Base-by-base conservation (phyloP, 768 basidiomycete species). In the Termitomyces sp. region DNA sequence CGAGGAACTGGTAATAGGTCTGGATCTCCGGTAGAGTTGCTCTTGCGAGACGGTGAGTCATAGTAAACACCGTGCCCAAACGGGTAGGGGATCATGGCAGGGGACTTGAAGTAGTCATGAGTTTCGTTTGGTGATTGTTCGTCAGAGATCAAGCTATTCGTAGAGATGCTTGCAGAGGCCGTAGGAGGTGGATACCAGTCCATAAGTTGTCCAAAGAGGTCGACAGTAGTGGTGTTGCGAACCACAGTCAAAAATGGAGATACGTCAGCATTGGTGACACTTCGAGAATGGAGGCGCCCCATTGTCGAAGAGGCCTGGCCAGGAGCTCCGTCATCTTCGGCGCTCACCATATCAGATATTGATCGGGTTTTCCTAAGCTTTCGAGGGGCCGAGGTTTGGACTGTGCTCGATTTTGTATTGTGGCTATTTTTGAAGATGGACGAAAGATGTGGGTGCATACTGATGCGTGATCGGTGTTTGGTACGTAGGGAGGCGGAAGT, bases 331-430 rank as follows among this genome's bases (percentile, higher is more conserved):
- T 62, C 65, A 19, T 63, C 63, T 59, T 70, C 37, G 59, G 60
- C 22, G 61, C 64, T 71, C 56, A 70, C 62, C 68, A 74, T 70
- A 61, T 89, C 87, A 1, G 88, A 83, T 47, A 89, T 90, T 14
- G 89, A 91, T 34, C 83, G 79, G 11, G 88, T 84, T 66, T 88
- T 90, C 58, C 88, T 72, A 26, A 89, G 74, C 60, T 83, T 87
- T 53, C 83, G 79, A 22, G 75, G 68, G 1, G 66, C 64, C n/a
- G 69, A 56, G 30, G 61, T 38, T 37, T 65, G 56, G 4, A 65
- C 4, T 71, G 71, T 24, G 63, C 63, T 57, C 58, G 72, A 65
- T 19, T 71, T 58, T 63, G 66, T 60, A 57, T 65, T 60, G 62
- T 43, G 57, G 38, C 60, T 62, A 65, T 63, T 78, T 61, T 74